phyloP scores from a whole-genome alignment of 2,329 filamentous ascomycete genomes.

The Diaporthe vaccinii region DNA sequence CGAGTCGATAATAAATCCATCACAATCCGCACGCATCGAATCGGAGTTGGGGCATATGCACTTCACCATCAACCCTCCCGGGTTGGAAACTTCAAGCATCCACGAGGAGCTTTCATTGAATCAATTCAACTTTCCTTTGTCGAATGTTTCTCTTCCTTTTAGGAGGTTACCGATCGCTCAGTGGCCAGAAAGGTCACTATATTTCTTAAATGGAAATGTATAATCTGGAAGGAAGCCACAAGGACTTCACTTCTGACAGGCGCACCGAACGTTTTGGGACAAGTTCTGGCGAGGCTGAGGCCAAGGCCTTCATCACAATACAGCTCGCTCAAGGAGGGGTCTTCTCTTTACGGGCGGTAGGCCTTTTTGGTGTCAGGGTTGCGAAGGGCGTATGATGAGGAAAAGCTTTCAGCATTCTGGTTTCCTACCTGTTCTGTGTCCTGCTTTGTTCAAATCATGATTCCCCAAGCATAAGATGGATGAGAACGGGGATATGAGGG shows the following conservation, averaged over 20 bases:
- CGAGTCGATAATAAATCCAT: conserved; percentile 29
- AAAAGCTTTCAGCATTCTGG: conserved; percentile 31
- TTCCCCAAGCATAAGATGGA: conserved; percentile 31
- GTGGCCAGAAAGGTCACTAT: conserved; percentile 36
- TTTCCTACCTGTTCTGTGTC: conserved; percentile 15
- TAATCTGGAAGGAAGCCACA: conserved; percentile 47
- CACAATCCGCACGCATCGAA: conserved; percentile 32
- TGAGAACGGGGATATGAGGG: not conserved
- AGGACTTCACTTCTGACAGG: conserved; percentile 38
- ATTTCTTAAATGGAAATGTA: conserved; percentile 52
- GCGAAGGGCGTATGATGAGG: conserved; percentile 28
- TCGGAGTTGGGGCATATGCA: conserved; percentile 30
- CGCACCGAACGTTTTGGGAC: conserved; percentile 18
- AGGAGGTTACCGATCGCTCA: conserved; percentile 35
- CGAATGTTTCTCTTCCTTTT: conserved; percentile 13
- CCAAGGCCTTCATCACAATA: conserved; percentile 29
- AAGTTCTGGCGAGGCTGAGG: conserved; percentile 19
- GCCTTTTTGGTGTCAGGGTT: conserved; percentile 16
- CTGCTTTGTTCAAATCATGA: conserved; percentile 29
- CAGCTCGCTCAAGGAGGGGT: conserved; percentile 21
- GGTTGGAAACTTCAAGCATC: conserved; percentile 33
- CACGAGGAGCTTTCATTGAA: conserved; percentile 36
- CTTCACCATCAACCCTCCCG: conserved; percentile 1
- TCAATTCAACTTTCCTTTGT: conserved; percentile 40
- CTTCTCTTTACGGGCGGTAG: conserved; percentile 13